Evolutionary conservation across 352 stramenopile species (phyloP).

Genomic region (Phytophthora gonapodyides): DNA sequence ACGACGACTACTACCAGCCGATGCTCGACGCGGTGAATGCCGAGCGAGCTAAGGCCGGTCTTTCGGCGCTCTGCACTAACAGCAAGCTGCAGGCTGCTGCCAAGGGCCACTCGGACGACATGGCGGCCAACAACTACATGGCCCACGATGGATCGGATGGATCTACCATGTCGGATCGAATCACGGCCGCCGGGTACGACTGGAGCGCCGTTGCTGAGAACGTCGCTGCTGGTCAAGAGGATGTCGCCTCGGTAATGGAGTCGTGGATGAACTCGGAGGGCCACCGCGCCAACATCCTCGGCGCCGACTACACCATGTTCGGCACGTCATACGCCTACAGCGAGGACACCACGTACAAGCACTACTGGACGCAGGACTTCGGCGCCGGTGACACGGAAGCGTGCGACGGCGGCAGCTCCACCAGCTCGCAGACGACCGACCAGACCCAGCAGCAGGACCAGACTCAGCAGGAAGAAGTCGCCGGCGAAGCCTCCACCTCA

Average conservation of each 20-base stretch:
- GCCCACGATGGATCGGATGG: slow-evolving; percentile 53
- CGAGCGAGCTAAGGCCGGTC: slow-evolving; percentile 46
- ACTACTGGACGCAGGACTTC: slow-evolving; percentile 71
- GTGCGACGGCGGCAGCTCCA: slow-evolving; percentile 30
- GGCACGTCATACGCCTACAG: slow-evolving; percentile 44
- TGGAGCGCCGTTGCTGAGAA: slow-evolving; percentile 63
- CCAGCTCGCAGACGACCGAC: slow-evolving; percentile 16
- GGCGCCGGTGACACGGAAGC: slow-evolving; percentile 37
- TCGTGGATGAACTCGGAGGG: slow-evolving; percentile 66
- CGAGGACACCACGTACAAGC: slow-evolving; percentile 37
- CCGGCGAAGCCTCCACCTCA: slow-evolving; percentile 20
- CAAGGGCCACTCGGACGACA: slow-evolving; percentile 43
- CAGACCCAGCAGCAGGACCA: slow-evolving; percentile 26
- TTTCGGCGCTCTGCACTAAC: slow-evolving; percentile 51
- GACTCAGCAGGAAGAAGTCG: slow-evolving; percentile 30
- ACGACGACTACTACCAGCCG: slow-evolving; percentile 32
- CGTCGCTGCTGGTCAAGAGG: slow-evolving; percentile 51
- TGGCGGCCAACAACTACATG: slow-evolving; percentile 57
- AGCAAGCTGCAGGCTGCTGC: slow-evolving; percentile 40
- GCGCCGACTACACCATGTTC: slow-evolving; percentile 45
- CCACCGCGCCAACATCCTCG: slow-evolving; percentile 53
- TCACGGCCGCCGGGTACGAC: slow-evolving; percentile 51
- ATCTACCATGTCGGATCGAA: slow-evolving; percentile 46
- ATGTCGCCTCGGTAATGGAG: slow-evolving; percentile 57
- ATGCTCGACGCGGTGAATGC: slow-evolving; percentile 50